Percentiles rank a stretch among this genome's conserved stretches.
phyloP scores from a whole-genome alignment of 805 yeast genomes.

The Pichia occidentalis region DNA sequence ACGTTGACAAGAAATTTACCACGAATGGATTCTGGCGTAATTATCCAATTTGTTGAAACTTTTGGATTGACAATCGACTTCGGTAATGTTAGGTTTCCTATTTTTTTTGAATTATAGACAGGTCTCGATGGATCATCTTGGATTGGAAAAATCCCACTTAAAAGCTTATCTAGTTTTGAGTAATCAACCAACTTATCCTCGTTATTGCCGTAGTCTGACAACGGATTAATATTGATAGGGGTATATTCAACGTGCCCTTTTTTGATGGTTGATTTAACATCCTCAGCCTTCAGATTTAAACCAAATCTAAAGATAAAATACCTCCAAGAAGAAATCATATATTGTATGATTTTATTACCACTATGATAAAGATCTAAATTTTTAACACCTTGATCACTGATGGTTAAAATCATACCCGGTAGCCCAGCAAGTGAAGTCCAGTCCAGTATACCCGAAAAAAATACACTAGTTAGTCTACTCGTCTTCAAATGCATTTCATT shows the following conservation, averaged over 20 bases:
- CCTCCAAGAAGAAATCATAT: constrained; percentile 75
- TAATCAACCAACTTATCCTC: constrained; percentile 4
- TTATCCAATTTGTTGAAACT: constrained; percentile 57
- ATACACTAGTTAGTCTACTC: constrained; percentile 55
- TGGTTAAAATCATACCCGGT: constrained; percentile 81
- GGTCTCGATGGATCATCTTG: constrained; percentile 11
- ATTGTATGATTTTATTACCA: constrained; percentile 37
- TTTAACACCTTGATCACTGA: constrained; percentile 69
- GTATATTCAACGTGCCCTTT: constrained; percentile 16
- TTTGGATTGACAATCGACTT: constrained; percentile 20
- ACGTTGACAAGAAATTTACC: constrained; percentile 67
- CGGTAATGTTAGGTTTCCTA: constrained; percentile 24
- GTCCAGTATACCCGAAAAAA: constrained; percentile 67
- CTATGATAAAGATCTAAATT: constrained; percentile 50
- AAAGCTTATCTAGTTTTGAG: constrained; percentile 7
- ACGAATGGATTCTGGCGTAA: constrained; percentile 58
- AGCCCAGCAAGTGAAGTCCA: constrained; percentile 88
- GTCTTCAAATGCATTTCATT: constrained; percentile 54
- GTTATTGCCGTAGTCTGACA: not conserved
- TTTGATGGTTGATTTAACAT: constrained; percentile 11
- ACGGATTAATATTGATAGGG: constrained; percentile 18
- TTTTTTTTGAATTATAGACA: constrained; percentile 11
- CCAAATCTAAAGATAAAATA: constrained; percentile 80
- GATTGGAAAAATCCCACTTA: constrained; percentile 23
- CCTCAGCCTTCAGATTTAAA: constrained; percentile 36